Conservation (phyloP, 108 stramenopile genomes). For the Schizochytrium sp. region DNA sequence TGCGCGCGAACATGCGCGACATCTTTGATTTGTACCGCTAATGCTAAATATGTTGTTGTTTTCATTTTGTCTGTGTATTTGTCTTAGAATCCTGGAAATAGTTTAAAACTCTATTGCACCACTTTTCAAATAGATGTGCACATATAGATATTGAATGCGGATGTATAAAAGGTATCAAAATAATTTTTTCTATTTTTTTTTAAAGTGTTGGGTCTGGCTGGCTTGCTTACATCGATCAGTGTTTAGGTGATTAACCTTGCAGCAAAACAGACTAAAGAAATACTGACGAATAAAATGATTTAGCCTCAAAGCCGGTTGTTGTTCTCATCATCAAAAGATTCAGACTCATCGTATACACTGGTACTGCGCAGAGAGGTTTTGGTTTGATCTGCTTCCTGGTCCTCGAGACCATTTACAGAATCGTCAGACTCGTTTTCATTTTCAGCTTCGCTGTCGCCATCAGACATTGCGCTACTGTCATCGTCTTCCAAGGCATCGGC, state of each 20-base stretch:
- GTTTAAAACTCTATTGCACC: background rate
- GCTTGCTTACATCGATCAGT: background rate
- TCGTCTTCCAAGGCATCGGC: background rate
- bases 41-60: background rate
- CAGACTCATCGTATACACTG: no score
- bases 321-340: no score
- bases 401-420: no score
- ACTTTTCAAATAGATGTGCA: background rate
- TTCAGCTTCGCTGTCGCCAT: no score
- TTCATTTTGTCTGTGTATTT: background rate
- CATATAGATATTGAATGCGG: background rate
- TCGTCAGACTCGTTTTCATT: no score
- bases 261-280: background rate
- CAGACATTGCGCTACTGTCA: background rate
- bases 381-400: no score
- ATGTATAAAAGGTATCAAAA: background rate
- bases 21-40: slow-evolving; percentile 27
- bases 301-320: background rate
- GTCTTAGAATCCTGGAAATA: background rate
- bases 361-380: no score
- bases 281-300: background rate
- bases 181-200: background rate
- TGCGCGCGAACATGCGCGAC: slow-evolving; percentile 49
- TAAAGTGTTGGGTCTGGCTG: background rate
- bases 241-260: background rate